Base-by-base conservation (phyloP, 1,284 basidiomycete species). In the Porodaedalea pini region DNA sequence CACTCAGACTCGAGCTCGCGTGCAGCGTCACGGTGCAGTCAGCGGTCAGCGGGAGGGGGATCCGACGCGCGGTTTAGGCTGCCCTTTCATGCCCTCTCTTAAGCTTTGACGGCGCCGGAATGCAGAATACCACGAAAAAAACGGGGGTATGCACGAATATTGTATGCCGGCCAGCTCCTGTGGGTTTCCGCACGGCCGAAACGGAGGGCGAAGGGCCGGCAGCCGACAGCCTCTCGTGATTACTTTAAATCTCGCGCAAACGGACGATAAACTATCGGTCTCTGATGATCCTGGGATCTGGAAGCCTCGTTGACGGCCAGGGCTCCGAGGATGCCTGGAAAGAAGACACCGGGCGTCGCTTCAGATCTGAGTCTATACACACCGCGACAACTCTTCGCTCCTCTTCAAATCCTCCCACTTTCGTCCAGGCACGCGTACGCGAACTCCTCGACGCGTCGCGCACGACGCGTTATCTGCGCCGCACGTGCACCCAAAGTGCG, bases 291-390 rank as follows among this genome's bases (percentile, higher is more conserved):
- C 54, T 56, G 54, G 40, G 54, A 56, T 31, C 8, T 52, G 17
- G 37, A 54, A 54, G 54, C 19, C 36, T n/a, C 44, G 13, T 17
- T 29, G 45, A 29, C 2, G 25, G 27, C 32, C 40, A 43, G 34
- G 27, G 25, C 25, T 34, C 54, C 54, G 47, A 50, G 47, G 47
- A 27, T 32, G 40, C 13, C 13, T 17, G 4, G 40, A 13, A 47
- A 56, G 17, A 37, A 55, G 37, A 21, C 15, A 19, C 51, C 37
- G 27, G 70, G 71, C 59, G 61, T 15, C 55, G 62, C 60, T 58
- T 39, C 15, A 8, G 23, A 19, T 27, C 23, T 40, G 34, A 29
- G 10, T 5, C n/a, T 21, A n/a, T n/a, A n/a, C n/a, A n/a, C n/a
- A n/a, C 32, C 32, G 13, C 32, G 6, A 6, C 32, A 15, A 21